A percentile compares a stretch with the other conserved stretches of the same genome.
Conservation (phyloP, 2,329 filamentous ascomycete genomes). For the Penicillium olsonii region DNA sequence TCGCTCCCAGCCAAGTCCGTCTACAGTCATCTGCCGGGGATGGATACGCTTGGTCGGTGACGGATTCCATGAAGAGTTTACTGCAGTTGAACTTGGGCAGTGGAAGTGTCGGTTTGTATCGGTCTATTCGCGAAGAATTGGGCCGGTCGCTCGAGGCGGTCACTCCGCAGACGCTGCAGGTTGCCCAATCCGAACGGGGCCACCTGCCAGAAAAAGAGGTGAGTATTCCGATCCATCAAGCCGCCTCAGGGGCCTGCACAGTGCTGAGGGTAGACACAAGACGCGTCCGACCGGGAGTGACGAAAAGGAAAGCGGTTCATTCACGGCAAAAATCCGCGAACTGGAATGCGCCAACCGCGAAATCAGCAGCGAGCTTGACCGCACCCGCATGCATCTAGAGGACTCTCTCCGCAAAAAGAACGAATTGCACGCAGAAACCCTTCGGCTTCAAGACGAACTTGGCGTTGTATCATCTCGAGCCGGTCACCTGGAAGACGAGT, state of each 20-base stretch:
- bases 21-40: too few relatives aligned
- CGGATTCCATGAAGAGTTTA: too few relatives aligned
- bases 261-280: not conserved
- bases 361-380: not conserved
- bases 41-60: too few relatives aligned
- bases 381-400: not conserved
- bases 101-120: conserved; percentile 1
- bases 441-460: not conserved
- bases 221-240: not conserved
- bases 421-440: not conserved
- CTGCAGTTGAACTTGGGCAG: not conserved
- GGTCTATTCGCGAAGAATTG: not conserved
- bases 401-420: not conserved
- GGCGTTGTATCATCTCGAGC: not conserved
- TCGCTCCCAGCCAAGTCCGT: too few relatives aligned
- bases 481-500: conserved; percentile 1
- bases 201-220: not conserved
- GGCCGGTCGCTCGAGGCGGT: conserved; percentile 1
- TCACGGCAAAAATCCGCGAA: not conserved
- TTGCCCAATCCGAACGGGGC: not conserved
- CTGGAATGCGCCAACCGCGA: not conserved
- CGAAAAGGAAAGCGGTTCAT: not conserved
- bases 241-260: not conserved
- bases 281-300: not conserved
- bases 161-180: not conserved